Evolutionary conservation across 2,329 filamentous ascomycete genomes (phyloP), one percentile per base, ranked within the genome.

Genomic region (Alternaria dauci): DNA sequence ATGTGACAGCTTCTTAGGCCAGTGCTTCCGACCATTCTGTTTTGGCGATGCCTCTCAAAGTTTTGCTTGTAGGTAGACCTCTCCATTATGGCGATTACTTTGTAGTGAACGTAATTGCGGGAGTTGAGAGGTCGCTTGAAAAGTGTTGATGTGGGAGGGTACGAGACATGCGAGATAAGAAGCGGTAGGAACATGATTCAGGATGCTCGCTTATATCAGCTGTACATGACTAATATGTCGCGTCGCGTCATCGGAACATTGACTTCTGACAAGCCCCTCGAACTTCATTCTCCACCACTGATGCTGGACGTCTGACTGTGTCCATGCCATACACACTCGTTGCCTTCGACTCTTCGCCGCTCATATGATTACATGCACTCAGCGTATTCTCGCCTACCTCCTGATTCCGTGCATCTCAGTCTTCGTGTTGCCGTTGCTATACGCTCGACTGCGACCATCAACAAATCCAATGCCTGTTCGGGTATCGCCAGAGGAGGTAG

Each of bases 401-500:
- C 3, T 66, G 6, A 14, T 59, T n/a, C 38, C 58, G 23, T 25
- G 46, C 4, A n/a, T 51, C 18, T 41, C 52, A 0, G 23, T 61
- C n/a, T 18, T 62, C 14, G 12, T 61, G 9, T 32, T 58, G 5
- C 14, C 36, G 11, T 5, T 48, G 3, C 11, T 57, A 18, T 61
- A 61, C 30, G 11, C 14, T n/a, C 39, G 36, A 6, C 23, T 46
- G 26, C 46, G n/a, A 12, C n/a, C 32, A 20, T 16, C 44, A 2
- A 32, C 5, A 26, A 26, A 20, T 12, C 2, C 60, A 41, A 91
- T 68, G 89, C 36, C 70, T 26, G 9, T 61, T 9, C 47, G 65
- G 28, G 42, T 39, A 8, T 66, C 66, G 2, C 57, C 71, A 2
- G 43, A 62, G 1, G 62, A 71, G 4, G 63, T 76, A 14, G 75